Evolutionary conservation across 2,329 filamentous ascomycete genomes (phyloP).

Genomic region (Trichoderma afroharzianum): DNA sequence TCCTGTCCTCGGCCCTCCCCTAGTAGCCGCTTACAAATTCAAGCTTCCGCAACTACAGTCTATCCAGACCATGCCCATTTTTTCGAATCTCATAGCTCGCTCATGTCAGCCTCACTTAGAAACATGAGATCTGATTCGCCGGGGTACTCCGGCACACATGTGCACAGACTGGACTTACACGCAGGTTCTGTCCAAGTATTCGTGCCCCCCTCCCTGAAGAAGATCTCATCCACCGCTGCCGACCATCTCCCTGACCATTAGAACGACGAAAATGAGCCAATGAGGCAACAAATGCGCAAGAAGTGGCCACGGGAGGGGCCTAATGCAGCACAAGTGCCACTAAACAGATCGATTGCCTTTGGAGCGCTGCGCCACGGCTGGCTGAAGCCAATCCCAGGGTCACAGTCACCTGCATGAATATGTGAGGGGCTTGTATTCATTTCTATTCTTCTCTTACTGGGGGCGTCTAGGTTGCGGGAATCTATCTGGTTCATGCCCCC

Average conservation of each 20-base stretch:
- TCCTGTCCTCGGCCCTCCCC: neutral
- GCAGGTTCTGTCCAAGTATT: neutral
- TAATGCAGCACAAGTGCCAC: neutral
- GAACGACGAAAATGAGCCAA: neutral
- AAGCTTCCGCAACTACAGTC: neutral
- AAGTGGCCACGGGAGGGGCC: neutral
- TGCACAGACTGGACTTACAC: neutral
- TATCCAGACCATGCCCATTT: neutral
- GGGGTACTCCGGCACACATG: neutral
- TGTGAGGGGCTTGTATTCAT: slow-evolving; percentile 6
- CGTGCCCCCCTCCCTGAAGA: neutral
- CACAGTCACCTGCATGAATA: neutral
- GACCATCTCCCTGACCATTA: neutral
- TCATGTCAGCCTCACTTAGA: neutral
- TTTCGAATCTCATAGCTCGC: neutral
- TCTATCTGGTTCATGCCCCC: neutral
- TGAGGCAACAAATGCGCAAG: neutral
- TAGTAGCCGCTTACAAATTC: neutral
- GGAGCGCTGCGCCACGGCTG: neutral
- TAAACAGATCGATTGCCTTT: neutral
- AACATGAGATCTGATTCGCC: neutral
- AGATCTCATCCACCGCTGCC: neutral
- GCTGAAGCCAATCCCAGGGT: neutral
- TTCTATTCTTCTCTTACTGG: neutral
- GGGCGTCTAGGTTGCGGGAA: neutral